Evolutionary conservation across 768 basidiomycete species (phyloP), one percentile per base, ranked within the genome.

Genomic region (Clitopilus hobsonii): DNA sequence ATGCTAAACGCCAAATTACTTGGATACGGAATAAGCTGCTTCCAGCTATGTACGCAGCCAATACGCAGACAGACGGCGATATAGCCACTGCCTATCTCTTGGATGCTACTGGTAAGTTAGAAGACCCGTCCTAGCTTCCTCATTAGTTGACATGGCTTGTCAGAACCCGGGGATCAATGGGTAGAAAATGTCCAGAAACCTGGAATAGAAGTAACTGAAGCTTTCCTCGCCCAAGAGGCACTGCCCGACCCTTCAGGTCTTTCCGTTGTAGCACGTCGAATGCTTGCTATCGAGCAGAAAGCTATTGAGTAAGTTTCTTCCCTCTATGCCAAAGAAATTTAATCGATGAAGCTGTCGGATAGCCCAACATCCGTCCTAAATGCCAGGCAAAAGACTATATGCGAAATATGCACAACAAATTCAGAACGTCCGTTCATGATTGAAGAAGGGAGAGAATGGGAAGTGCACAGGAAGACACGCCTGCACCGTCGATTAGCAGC

Each of bases 1-100:
- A 98, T 66, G 92, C 97, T 0, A 92, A 89, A 65, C 77, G 87
- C 32, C 97, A 99, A 67, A 77, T 95, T 38, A 84, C 87, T 29
- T 99, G 97, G 97, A 86, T 98, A 48, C 79, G 83, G 32, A 92
- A 92, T 65, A 96, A 97, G 69, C 70, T 98, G 13, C 68, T 97
- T 29, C 95, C 94, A 2, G 85, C 82, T 2, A 71, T 88, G 13
- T 65, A 77, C 28, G 72, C 76, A 10, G 77, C 82, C 7, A 82
- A 83, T 54, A 59, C 63, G 10, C 41, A 45, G 10, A 4, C 11
- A 8, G 60, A 71, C 18, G 70, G 67, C 7, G 56, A 56, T 49
- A 56, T 38, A 28, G 69, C 75, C 62, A 57, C 75, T 65, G 60
- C 72, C 63, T 71, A 88, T 66, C 67, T 91, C 27, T 71, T 89